Evolutionary conservation across 257 asterid genomes (phyloP).

Genomic region (Nicotiana attenuata): DNA sequence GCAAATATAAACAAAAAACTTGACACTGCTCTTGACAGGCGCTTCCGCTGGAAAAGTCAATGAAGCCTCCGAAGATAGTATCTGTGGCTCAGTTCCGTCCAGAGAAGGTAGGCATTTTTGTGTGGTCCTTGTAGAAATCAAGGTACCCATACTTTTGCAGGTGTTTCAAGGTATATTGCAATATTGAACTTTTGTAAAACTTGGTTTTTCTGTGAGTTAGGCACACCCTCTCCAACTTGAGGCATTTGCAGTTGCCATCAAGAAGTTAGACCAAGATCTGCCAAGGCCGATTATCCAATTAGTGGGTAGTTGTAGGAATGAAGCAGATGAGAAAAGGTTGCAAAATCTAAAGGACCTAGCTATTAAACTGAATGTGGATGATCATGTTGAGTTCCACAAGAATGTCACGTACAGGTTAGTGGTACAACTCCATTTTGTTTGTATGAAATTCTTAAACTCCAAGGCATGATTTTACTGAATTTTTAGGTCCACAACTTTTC

Average conservation of each 20-base stretch:
- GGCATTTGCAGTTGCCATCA: conserved; percentile 76
- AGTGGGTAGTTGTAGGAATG: conserved; percentile 97
- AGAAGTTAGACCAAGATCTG: conserved; percentile 40
- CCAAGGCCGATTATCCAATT: conserved; percentile 77
- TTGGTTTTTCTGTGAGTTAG: conserved; percentile 32
- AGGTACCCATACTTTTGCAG: conserved; percentile 37
- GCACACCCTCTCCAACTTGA: conserved; percentile 89
- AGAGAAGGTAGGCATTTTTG: conserved; percentile 82
- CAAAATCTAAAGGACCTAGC: conserved; percentile 71
- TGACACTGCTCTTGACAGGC: conserved; percentile 31
- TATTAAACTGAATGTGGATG: conserved; percentile 55
- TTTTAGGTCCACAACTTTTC: neutral
- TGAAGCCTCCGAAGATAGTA: conserved; percentile 58
- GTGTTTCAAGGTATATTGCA: conserved; percentile 1
- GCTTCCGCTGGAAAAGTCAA: conserved; percentile 64
- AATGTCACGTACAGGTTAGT: conserved; percentile 78
- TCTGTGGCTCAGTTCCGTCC: conserved; percentile 99
- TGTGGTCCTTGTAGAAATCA: conserved; percentile 29
- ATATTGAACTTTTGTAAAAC: conserved; percentile 20
- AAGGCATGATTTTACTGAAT: neutral
- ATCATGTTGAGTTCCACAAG: conserved; percentile 83
- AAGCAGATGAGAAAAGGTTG: conserved; percentile 86
- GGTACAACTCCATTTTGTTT: conserved; percentile 1
- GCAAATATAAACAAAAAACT: neutral
- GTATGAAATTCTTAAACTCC: neutral